These are phyloP conservation scores for Lanmaoa rubissima DNA, from an alignment of 768 basidiomycete species.

Conservation along the genomic window DNA sequence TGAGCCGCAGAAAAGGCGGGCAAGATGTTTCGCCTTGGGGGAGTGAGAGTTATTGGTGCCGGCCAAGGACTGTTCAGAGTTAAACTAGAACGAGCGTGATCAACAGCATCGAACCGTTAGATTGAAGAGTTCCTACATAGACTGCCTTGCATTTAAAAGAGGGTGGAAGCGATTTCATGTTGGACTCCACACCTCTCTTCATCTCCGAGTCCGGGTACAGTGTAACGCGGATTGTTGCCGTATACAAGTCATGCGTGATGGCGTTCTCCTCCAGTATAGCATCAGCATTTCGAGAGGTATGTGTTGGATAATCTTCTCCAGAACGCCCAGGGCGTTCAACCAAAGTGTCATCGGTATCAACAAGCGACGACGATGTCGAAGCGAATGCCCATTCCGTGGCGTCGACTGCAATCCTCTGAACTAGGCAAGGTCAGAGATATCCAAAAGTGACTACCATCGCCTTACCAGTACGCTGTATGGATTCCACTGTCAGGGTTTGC, in stretches of 20 bases:
- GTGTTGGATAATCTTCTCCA: too few relatives aligned
- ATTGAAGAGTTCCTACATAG: neutral
- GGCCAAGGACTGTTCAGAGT: conserved; percentile 5
- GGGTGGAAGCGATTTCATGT: conserved; percentile 8
- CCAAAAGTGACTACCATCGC: neutral
- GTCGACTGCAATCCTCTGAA: conserved; percentile 9
- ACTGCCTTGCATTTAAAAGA: conserved; percentile 1
- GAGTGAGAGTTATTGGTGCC: neutral
- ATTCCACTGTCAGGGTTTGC: neutral
- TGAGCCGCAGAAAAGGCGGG: neutral
- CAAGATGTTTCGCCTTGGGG: neutral
- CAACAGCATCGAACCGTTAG: neutral
- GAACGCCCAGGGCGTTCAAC: too few relatives aligned
- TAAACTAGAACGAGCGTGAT: conserved; percentile 6
- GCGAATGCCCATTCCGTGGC: neutral
- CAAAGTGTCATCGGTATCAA: neutral
- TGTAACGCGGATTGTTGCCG: neutral
- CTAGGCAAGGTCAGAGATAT: conserved; percentile 1
- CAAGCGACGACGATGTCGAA: neutral
- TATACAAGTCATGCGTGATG: conserved; percentile 3
- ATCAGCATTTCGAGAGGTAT: too few relatives aligned
- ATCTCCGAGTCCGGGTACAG: conserved; percentile 3
- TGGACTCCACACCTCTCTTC: conserved; percentile 3
- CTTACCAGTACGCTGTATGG: conserved; percentile 9
- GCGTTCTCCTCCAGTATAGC: neutral